Percentiles rank a stretch among this genome's conserved stretches.
phyloP scores from a whole-genome alignment of 495 filamentous ascomycete species.

The Echria macrotheca region DNA sequence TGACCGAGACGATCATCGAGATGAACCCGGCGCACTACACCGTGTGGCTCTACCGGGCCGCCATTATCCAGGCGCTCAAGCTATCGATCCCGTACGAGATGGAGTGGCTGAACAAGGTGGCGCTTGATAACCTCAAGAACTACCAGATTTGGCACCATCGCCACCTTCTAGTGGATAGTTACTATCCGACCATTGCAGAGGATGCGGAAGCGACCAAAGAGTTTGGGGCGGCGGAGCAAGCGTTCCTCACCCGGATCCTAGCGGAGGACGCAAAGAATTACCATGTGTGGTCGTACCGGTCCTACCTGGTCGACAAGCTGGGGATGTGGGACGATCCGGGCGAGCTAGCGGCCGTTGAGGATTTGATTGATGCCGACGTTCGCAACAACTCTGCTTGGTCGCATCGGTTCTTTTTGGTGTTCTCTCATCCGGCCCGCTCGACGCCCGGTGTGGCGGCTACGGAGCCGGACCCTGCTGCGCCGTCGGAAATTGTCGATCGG shows the following conservation, averaged over 20 bases:
- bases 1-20: conserved; percentile 81
- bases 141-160: conserved; percentile 99
- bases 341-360: conserved; percentile 67
- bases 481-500: conserved; percentile 59
- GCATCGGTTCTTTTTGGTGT: conserved; percentile 87
- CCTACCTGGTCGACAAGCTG: conserved; percentile 85
- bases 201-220: conserved; percentile 23
- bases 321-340: conserved; percentile 47
- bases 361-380: conserved; percentile 68
- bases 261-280: conserved; percentile 90
- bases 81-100: conserved; percentile 68
- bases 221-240: conserved; percentile 52
- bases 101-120: conserved; percentile 76
- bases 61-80: conserved; percentile 61
- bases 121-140: conserved; percentile 84
- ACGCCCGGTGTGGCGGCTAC: conserved; percentile 44
- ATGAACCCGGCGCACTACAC: conserved; percentile 98
- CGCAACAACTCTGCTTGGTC: conserved; percentile 97
- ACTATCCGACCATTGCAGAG: conserved; percentile 48
- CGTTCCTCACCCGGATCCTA: conserved; percentile 79
- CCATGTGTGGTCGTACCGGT: conserved; percentile 95
- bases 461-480: conserved; percentile 44
- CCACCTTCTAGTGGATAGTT: conserved; percentile 69
- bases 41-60: conserved; percentile 92
- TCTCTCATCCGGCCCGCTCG: conserved; percentile 53